phyloP scores from a whole-genome alignment of 495 filamentous ascomycete species.

The Aspergillus mulundensis region DNA sequence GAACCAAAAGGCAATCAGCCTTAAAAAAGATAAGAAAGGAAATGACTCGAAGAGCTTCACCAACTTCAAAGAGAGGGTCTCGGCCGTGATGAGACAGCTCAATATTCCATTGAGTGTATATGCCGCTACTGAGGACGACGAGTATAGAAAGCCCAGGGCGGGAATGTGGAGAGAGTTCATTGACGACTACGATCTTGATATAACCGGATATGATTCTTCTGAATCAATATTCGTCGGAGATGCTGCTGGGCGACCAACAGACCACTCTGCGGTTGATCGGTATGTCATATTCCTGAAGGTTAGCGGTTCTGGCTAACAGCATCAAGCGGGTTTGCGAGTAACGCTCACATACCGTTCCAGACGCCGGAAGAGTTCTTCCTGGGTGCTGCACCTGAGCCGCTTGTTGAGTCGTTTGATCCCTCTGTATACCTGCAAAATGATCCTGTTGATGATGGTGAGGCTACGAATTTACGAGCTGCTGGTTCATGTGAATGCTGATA shows the following conservation, averaged over 20 bases:
- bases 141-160: conserved; percentile 77
- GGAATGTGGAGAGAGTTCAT: conserved; percentile 90
- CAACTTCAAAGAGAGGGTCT: conserved; percentile 75
- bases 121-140: conserved; percentile 76
- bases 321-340: conserved; percentile 66
- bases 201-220: conserved; percentile 58
- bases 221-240: conserved; percentile 86
- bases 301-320: neutral
- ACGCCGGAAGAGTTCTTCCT: conserved; percentile 94
- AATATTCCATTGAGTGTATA: conserved; percentile 77
- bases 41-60: conserved; percentile 57
- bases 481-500: neutral
- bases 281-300: conserved; percentile 22
- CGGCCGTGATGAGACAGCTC: conserved; percentile 63
- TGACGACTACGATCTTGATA: conserved; percentile 65
- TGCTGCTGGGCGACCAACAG: conserved; percentile 63
- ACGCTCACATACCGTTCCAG: conserved; percentile 71
- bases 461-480: neutral
- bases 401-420: conserved; percentile 66
- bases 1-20: conserved; percentile 78
- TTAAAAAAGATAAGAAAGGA: conserved; percentile 68
- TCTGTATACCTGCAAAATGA: conserved; percentile 43
- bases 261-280: conserved; percentile 80
- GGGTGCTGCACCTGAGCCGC: conserved; percentile 55
- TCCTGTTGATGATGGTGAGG: conserved; percentile 31